Evolutionary conservation across 768 basidiomycete genomes (phyloP).

Genomic region (Boletellus ananiceps): DNA sequence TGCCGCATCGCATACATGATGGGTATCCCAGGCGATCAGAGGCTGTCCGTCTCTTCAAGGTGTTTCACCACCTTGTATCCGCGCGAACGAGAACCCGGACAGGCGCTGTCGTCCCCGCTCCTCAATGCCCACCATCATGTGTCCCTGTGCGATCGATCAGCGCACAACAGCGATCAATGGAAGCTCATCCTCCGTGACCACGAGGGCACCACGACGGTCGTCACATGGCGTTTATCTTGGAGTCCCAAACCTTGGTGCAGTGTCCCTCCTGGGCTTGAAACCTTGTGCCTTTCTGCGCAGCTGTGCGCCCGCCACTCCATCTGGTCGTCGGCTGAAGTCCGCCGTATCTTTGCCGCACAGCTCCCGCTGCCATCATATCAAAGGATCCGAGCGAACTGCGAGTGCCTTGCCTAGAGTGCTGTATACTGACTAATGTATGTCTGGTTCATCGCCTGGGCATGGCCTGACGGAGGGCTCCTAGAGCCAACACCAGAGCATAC

Average conservation of each 20-base stretch:
- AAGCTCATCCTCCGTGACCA: constrained; percentile 9
- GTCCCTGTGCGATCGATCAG: constrained; percentile 8
- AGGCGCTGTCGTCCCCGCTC: too few species aligned
- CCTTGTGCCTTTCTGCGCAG: too few species aligned
- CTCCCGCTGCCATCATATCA: constrained; percentile 2
- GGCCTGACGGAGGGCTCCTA: neutral
- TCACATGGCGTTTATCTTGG: too few species aligned
- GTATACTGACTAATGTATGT: neutral
- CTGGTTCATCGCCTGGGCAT: neutral
- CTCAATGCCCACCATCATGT: too few species aligned
- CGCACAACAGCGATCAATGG: constrained; percentile 4
- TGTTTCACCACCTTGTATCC: neutral
- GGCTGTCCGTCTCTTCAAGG: constrained; percentile 9
- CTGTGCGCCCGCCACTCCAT: neutral
- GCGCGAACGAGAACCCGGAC: neutral
- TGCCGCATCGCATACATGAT: constrained; percentile 8
- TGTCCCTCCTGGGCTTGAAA: neutral
- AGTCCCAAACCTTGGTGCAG: constrained; percentile 13
- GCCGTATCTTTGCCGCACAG: constrained; percentile 9
- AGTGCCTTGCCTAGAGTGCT: neutral
- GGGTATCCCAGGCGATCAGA: neutral
- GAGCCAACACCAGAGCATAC: neutral
- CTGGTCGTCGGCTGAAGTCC: constrained; percentile 1
- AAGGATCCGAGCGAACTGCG: constrained; percentile 7
- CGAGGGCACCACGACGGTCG: constrained; percentile 5